Evolutionary conservation across 495 filamentous ascomycete genomes (phyloP).

Genomic region (Xylaria flabelliformis): DNA sequence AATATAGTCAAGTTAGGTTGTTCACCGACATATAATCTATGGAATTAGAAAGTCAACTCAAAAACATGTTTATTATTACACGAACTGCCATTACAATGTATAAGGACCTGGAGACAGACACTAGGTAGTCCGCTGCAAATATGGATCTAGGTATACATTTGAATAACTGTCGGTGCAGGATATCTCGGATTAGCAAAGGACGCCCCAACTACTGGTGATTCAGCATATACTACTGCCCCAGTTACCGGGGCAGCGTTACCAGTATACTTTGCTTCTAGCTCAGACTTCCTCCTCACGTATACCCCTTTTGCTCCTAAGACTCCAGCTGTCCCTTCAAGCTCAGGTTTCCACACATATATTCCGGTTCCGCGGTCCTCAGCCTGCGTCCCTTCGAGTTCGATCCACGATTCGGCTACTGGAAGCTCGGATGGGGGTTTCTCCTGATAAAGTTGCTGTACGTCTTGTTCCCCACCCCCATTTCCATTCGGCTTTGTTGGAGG

Average conservation of each 20-base stretch:
- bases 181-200: slow-evolving; percentile 1
- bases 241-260: neutral
- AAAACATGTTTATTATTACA: slow-evolving; percentile 1
- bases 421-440: slow-evolving; percentile 11
- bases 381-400: slow-evolving; percentile 15
- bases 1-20: neutral
- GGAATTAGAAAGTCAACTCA: neutral
- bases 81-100: neutral
- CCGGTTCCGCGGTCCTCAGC: neutral
- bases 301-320: neutral
- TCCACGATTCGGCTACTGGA: neutral
- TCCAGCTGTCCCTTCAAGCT: slow-evolving; percentile 19
- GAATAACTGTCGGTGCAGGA: neutral
- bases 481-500: neutral
- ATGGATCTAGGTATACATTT: neutral
- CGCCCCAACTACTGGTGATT: neutral
- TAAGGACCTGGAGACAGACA: no score
- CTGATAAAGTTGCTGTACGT: neutral
- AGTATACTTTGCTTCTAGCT: slow-evolving; percentile 3
- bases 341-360: slow-evolving; percentile 20
- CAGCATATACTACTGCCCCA: neutral
- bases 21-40: neutral
- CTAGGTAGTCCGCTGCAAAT: neutral
- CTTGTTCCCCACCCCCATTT: neutral
- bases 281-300: slow-evolving; percentile 16